Evolutionary conservation across 495 filamentous ascomycete genomes (phyloP).

Genomic region (Beverwykella pulmonaria): DNA sequence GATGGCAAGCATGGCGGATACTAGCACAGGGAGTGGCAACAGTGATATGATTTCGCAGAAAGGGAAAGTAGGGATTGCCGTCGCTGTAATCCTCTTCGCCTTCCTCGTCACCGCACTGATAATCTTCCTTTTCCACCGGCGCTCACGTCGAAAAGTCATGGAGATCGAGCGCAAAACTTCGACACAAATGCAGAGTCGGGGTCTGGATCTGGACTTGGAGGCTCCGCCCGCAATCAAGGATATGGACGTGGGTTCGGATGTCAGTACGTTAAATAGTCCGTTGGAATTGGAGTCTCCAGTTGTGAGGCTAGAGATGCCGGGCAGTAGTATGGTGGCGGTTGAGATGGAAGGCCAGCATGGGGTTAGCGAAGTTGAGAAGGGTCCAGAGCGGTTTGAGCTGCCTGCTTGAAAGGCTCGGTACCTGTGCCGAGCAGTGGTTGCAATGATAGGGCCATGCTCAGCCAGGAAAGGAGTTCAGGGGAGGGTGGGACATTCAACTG

Average conservation of each 20-base stretch:
- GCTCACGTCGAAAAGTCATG: constrained; percentile 13
- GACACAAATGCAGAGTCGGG: neutral
- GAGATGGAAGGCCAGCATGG: constrained; percentile 18
- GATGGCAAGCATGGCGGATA: neutral
- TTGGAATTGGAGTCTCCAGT: constrained; percentile 18
- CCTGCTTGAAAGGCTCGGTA: constrained; percentile 14
- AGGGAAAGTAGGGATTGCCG: neutral
- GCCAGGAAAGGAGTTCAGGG: too few relatives aligned
- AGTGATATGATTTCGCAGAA: neutral
- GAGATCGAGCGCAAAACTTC: constrained; percentile 12
- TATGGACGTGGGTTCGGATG: constrained; percentile 9
- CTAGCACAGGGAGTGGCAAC: neutral
- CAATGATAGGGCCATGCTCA: too few relatives aligned
- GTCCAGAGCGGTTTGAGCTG: constrained; percentile 1
- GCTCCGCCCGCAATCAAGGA: neutral
- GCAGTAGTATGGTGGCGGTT: neutral
- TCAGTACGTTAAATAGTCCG: neutral
- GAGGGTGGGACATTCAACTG: too few relatives aligned
- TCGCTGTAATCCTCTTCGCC: constrained; percentile 1
- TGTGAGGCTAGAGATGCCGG: constrained; percentile 2
- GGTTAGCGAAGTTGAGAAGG: constrained; percentile 8
- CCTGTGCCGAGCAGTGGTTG: too few relatives aligned
- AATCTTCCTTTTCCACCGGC: constrained; percentile 13
- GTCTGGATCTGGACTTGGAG: neutral
- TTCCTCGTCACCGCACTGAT: neutral